Conservation (phyloP, 148 eudicot genomes). For the Rhododendron molle region DNA sequence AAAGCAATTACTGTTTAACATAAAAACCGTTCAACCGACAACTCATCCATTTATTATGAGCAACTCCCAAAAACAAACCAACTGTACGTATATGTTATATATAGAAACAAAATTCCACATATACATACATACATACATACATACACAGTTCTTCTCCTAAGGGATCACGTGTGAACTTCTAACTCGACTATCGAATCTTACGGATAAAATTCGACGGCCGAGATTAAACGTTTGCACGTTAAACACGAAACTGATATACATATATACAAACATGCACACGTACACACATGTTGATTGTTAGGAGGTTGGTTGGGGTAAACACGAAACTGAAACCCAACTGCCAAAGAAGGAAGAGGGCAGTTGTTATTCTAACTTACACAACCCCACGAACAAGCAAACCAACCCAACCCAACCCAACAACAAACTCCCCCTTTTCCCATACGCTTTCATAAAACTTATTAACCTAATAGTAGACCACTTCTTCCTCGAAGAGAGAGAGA, state of each 20-base stretch:
- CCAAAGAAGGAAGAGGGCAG: neutral
- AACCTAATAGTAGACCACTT: neutral
- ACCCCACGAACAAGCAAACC: neutral
- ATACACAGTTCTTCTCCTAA: too few species aligned
- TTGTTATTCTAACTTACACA: neutral
- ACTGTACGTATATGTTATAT: neutral
- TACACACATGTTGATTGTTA: neutral
- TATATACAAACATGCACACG: neutral
- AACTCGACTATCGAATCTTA: too few species aligned
- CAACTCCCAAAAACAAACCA: neutral
- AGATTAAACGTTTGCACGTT: too few species aligned
- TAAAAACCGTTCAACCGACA: conserved; percentile 14
- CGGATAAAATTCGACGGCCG: too few species aligned
- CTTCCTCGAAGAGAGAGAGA: neutral
- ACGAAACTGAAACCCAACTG: neutral
- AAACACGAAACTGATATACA: too few species aligned
- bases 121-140: too few species aligned
- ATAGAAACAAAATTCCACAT: neutral
- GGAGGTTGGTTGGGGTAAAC: neutral
- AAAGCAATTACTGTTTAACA: neutral
- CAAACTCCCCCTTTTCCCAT: neutral
- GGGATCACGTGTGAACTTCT: too few species aligned
- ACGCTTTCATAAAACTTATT: neutral
- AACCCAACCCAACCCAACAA: neutral
- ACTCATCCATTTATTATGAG: neutral